Conservation (phyloP, 441 rosid species). For the Erodium trifolium region DNA sequence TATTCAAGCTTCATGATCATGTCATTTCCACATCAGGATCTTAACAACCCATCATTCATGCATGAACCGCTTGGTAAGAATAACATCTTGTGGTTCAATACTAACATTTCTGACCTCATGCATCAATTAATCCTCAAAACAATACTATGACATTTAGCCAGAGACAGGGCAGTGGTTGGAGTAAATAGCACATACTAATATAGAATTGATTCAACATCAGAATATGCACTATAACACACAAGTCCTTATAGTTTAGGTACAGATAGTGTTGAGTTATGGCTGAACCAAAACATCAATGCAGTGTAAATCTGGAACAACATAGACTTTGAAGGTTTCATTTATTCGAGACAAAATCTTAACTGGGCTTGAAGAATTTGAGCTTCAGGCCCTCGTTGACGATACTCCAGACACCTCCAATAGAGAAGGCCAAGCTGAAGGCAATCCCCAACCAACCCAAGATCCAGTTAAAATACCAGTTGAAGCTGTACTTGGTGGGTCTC, state of each 20-base stretch:
- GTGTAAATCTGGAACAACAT: too few species aligned
- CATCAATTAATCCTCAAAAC: neutral
- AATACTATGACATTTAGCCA: neutral
- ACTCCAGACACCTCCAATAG: constrained; percentile 88
- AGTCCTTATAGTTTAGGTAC: constrained; percentile 10
- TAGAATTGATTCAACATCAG: neutral
- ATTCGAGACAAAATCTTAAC: neutral
- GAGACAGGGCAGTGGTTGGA: neutral
- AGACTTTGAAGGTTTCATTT: too few species aligned
- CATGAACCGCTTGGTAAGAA: neutral
- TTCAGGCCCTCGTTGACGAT: constrained; percentile 72
- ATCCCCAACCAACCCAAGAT: constrained; percentile 83
- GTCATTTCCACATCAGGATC: neutral
- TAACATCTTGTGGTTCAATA: neutral
- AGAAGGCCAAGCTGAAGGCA: constrained; percentile 79
- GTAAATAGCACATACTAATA: too few species aligned
- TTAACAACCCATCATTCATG: too few species aligned
- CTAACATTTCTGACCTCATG: neutral
- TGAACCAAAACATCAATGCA: neutral
- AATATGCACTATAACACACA: constrained; percentile 4
- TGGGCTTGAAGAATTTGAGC: constrained; percentile 49
- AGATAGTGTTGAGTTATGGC: neutral
- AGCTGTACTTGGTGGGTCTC: constrained; percentile 69
- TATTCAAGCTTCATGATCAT: too few species aligned
- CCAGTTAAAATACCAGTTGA: constrained; percentile 92